Percentiles rank a stretch among this genome's conserved stretches.
phyloP scores from a whole-genome alignment of 2,329 filamentous ascomycete genomes.

The Aureobasidium zeae region DNA sequence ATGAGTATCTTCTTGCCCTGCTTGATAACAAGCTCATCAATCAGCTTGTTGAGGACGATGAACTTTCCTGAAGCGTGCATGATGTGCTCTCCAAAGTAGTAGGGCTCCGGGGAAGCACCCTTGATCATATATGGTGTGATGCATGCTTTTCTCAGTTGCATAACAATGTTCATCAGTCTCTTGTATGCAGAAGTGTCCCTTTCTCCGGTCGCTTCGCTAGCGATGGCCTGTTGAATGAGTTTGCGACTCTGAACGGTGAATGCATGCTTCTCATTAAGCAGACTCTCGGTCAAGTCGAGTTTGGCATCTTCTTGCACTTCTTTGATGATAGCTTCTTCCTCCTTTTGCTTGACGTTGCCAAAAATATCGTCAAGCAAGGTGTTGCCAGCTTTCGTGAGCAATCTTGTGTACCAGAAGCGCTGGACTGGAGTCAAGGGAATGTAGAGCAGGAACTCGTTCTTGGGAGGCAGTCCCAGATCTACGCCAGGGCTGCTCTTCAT shows the following conservation, averaged over 20 bases:
- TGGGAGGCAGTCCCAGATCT: conserved; percentile 47
- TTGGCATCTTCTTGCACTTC: conserved; percentile 30
- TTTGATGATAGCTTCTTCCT: conserved; percentile 30
- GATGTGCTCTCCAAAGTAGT: conserved; percentile 39
- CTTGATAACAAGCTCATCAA: conserved; percentile 41
- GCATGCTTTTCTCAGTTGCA: conserved; percentile 49
- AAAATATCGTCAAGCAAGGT: conserved; percentile 46
- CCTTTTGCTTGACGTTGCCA: conserved; percentile 37
- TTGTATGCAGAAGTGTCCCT: conserved; percentile 25
- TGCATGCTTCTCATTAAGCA: conserved; percentile 26
- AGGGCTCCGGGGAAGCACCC: conserved; percentile 38
- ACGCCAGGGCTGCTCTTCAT: conserved; percentile 49
- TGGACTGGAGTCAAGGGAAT: conserved; percentile 51
- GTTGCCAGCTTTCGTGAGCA: conserved; percentile 47
- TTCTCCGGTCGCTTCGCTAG: conserved; percentile 26
- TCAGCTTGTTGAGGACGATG: conserved; percentile 44
- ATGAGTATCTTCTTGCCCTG: conserved; percentile 47
- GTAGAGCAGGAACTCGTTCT: conserved; percentile 49
- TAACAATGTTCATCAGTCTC: conserved; percentile 45
- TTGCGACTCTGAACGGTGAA: conserved; percentile 40
- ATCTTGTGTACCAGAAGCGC: conserved; percentile 47
- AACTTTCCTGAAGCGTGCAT: conserved; percentile 48
- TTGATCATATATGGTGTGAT: conserved; percentile 46
- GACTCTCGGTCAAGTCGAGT: conserved; percentile 24
- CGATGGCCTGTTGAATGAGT: conserved; percentile 33